Percentiles rank a stretch among this genome's conserved stretches.
Conservation (phyloP, 2,329 filamentous ascomycete species). For the Cercospora nicotianae region DNA sequence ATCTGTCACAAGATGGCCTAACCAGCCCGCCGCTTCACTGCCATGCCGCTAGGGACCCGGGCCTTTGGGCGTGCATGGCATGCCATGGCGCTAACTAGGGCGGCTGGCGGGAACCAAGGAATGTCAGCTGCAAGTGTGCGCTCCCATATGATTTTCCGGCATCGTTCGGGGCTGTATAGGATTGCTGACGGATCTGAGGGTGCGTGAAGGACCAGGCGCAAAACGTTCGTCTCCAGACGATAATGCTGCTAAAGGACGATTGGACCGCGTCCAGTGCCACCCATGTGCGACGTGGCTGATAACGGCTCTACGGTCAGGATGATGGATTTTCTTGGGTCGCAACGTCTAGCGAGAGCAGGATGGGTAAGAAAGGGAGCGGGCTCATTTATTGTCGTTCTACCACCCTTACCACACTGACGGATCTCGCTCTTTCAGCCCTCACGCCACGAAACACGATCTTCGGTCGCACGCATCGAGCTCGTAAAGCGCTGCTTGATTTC, state of each 20-base stretch:
- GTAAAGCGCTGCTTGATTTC: not conserved
- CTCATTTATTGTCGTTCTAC: conserved; percentile 4
- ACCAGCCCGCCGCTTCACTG: not conserved
- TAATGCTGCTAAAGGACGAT: not conserved
- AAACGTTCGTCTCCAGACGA: conserved; percentile 1
- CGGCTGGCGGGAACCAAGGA: conserved; percentile 13
- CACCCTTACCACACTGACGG: conserved; percentile 5
- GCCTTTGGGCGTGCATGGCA: not conserved
- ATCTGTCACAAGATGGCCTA: conserved; percentile 2
- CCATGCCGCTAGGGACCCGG: conserved; percentile 3
- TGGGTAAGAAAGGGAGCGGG: not conserved
- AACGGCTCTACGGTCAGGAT: not conserved
- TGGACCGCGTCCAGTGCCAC: not conserved
- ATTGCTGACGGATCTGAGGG: not conserved
- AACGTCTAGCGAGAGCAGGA: conserved; percentile 10
- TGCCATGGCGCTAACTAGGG: conserved; percentile 2
- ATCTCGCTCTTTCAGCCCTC: conserved; percentile 12
- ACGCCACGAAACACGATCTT: conserved; percentile 4
- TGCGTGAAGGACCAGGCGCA: conserved; percentile 1
- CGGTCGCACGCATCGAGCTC: conserved; percentile 9
- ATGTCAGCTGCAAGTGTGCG: conserved; percentile 13
- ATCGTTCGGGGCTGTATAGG: conserved; percentile 11
- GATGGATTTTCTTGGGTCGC: conserved; percentile 7
- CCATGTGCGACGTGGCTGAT: conserved; percentile 18
- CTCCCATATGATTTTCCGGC: conserved; percentile 14